Base-by-base conservation (phyloP, 345 rosid genomes). In the Trapa incisa region DNA sequence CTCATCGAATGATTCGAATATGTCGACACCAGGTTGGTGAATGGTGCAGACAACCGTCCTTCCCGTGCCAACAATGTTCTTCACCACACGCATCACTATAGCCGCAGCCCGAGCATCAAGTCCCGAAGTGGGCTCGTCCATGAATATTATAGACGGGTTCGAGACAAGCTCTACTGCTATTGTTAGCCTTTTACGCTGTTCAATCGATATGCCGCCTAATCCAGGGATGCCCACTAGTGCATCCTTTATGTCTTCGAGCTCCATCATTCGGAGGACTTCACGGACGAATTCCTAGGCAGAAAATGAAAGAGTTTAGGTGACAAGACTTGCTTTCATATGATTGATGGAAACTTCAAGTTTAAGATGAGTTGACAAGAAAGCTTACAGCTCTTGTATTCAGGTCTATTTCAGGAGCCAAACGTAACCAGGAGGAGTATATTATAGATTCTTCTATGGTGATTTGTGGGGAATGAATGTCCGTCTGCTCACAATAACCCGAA, bases 61-160 rank as follows among this genome's bases (percentile, higher is more conserved):
- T 0, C 71, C 70, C 12, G 86, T 80, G 35, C 53, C 42, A 36
- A 76, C 83, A 8, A 80, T 79, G 63, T 83, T 85, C 78, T 82
- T 83, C 70, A 81, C 85, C 1, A 73, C 83, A 67, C 83, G 80
- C 87, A 83, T 81, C 71, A 83, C 85, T 68, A 85, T 83, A 60
- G 89, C 89, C 8, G 84, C 87, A 47, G 87, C 89, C 71, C 89
- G 80, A 54, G 89, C 89, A 76, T 85, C 84, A n/a, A 85, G 75
- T 65, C 87, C 87, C 0, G 85, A 74, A 35, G 87, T 83, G 11
- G 89, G 87, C 68, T 85, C 89, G 54, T 83, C 87, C 89, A 85
- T 81, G 80, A 85, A 85, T 61, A 85, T 78, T 54, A 83, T 74
- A 4, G 85, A 82, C 5, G 85, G 85, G 67, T 85, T 85, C 1